Percentiles rank a stretch among this genome's conserved stretches.
These are phyloP conservation scores for Ramularia endophylla DNA, from an alignment of 2,329 filamentous ascomycete genomes.

Conservation along the genomic window DNA sequence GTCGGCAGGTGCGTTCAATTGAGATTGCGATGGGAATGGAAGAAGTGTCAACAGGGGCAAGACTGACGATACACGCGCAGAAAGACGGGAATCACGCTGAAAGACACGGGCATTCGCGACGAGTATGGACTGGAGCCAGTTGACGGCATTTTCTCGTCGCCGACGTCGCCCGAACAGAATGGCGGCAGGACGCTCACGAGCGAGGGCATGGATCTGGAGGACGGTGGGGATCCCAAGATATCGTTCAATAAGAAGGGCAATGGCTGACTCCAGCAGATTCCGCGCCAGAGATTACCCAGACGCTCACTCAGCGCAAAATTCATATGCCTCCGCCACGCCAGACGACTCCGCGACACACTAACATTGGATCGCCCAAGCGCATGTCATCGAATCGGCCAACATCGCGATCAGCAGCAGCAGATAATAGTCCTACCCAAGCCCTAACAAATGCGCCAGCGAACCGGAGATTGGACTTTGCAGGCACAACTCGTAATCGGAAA, in stretches of 20 bases:
- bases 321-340: slow-evolving; percentile 46
- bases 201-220: slow-evolving; percentile 51
- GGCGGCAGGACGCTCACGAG: slow-evolving; percentile 20
- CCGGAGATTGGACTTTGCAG: slow-evolving; percentile 29
- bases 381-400: slow-evolving; percentile 53
- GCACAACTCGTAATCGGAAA: slow-evolving; percentile 20
- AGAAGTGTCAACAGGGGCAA: background rate
- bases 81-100: slow-evolving; percentile 81
- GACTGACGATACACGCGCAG: slow-evolving; percentile 43
- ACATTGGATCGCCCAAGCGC: slow-evolving; percentile 54
- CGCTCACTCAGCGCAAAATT: slow-evolving; percentile 38
- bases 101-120: slow-evolving; percentile 74
- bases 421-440: slow-evolving; percentile 9
- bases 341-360: slow-evolving; percentile 60
- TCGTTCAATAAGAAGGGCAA: background rate
- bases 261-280: slow-evolving; percentile 36
- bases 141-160: slow-evolving; percentile 83
- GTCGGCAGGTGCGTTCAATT: slow-evolving; percentile 26
- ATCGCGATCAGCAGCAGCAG: slow-evolving; percentile 14
- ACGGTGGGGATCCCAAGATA: slow-evolving; percentile 45
- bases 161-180: slow-evolving; percentile 43
- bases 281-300: slow-evolving; percentile 43
- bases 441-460: slow-evolving; percentile 24
- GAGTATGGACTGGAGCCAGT: slow-evolving; percentile 88
- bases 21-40: too few species aligned